Conservation (phyloP, 495 filamentous ascomycete genomes). For the Penicillium coprophilum region DNA sequence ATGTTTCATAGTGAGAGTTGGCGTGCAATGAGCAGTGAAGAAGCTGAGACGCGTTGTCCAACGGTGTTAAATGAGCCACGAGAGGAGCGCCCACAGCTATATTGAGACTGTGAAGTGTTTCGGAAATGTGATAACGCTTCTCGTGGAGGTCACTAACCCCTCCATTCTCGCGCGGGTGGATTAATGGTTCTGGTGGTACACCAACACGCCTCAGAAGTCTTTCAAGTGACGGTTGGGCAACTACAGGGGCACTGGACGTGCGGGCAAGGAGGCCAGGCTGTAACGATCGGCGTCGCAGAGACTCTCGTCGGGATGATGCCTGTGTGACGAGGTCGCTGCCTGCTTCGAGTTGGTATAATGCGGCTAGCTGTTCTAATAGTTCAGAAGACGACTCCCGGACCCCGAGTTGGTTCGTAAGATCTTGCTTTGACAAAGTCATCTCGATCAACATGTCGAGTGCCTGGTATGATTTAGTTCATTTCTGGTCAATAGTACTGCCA, state of each 20-base stretch:
- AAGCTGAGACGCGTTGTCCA: conserved; percentile 35
- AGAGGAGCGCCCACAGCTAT: conserved; percentile 37
- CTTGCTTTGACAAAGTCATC: conserved; percentile 38
- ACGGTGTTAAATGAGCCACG: conserved; percentile 26
- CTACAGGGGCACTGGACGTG: conserved; percentile 13
- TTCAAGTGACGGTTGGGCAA: conserved; percentile 34
- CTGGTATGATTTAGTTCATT: conserved; percentile 23
- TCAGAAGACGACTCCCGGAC: conserved; percentile 41
- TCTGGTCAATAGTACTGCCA: not conserved
- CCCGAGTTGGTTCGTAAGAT: conserved; percentile 29
- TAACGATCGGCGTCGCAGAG: conserved; percentile 32
- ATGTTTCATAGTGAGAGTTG: conserved; percentile 32
- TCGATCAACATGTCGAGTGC: conserved; percentile 34
- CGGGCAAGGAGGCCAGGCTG: conserved; percentile 22
- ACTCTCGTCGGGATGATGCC: conserved; percentile 32
- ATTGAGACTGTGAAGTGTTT: conserved; percentile 26
- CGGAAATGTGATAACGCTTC: conserved; percentile 33
- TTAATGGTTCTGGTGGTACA: conserved; percentile 33
- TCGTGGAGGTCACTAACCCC: conserved; percentile 27
- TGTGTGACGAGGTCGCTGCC: conserved; percentile 24
- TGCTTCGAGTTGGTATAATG: conserved; percentile 36
- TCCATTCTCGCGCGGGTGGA: conserved; percentile 26
- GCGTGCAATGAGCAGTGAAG: conserved; percentile 35
- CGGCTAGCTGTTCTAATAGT: conserved; percentile 35
- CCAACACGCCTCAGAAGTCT: conserved; percentile 42